phyloP scores from a whole-genome alignment of 495 filamentous ascomycete genomes.

The Cercophora samala region DNA sequence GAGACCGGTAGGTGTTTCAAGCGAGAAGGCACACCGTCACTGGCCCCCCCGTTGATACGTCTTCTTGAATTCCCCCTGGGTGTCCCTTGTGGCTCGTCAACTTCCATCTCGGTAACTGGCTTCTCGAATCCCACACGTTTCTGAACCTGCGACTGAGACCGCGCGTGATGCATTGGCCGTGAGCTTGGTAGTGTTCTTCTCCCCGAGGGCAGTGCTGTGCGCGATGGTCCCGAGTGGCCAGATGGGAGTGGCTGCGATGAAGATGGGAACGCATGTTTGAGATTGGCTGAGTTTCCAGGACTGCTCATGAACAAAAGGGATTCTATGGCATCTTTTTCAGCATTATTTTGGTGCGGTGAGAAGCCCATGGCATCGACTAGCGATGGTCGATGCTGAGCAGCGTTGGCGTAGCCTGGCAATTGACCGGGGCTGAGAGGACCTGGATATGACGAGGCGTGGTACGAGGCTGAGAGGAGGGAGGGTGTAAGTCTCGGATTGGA shows the following conservation, averaged over 20 bases:
- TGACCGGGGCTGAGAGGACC: conserved; percentile 39
- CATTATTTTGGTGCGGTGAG: conserved; percentile 49
- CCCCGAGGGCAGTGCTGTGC: conserved; percentile 43
- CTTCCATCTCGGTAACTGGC: conserved; percentile 42
- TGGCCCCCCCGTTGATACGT: conserved; percentile 34
- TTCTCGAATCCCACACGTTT: conserved; percentile 50
- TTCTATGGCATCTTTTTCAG: conserved; percentile 86
- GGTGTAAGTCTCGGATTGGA: conserved; percentile 39
- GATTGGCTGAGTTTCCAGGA: conserved; percentile 66
- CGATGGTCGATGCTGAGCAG: conserved; percentile 46
- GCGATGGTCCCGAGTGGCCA: conserved; percentile 18
- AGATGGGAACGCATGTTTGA: conserved; percentile 47
- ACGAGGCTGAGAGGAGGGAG: conserved; percentile 37
- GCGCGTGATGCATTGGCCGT: conserved; percentile 37
- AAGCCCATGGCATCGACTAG: conserved; percentile 59
- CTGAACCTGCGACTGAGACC: conserved; percentile 31
- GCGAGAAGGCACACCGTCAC: conserved; percentile 18
- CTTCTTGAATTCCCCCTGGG: conserved; percentile 42
- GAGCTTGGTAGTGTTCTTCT: conserved; percentile 46
- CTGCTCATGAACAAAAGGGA: conserved; percentile 84
- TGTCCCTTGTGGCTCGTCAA: conserved; percentile 40
- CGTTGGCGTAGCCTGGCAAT: conserved; percentile 23
- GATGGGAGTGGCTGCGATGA: conserved; percentile 35
- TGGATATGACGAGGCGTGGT: conserved; percentile 36
- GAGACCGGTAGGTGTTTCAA: conserved; percentile 40